Evolutionary conservation across 2,329 filamentous ascomycete genomes (phyloP).

Genomic region (Talaromyces atroroseus): DNA sequence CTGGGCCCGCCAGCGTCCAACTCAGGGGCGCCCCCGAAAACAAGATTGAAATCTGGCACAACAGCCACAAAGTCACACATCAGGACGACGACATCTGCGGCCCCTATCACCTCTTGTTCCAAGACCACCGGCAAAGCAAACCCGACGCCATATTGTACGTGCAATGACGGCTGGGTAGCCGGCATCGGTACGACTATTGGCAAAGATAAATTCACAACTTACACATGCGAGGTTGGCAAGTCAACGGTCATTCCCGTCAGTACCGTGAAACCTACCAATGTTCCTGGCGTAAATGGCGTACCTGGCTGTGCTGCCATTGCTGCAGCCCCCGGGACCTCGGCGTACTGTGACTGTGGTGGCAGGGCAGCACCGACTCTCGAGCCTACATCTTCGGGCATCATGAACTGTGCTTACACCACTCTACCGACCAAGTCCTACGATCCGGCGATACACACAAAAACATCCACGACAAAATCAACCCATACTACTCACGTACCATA

Average conservation of each 20-base stretch:
- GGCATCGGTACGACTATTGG: slow-evolving; percentile 2
- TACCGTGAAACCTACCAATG: neutral
- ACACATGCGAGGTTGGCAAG: neutral
- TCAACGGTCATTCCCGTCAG: neutral
- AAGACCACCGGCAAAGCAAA: neutral
- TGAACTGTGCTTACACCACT: neutral
- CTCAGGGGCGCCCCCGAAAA: neutral
- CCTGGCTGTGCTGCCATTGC: neutral
- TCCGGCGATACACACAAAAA: neutral
- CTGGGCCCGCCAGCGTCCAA: neutral
- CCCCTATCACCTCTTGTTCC: neutral
- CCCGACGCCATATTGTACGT: neutral
- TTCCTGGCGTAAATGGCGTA: neutral
- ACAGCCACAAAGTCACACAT: neutral
- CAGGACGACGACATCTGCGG: neutral
- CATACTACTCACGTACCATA: neutral
- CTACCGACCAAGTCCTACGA: neutral
- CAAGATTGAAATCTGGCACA: neutral
- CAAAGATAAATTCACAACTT: neutral
- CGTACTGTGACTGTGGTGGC: neutral
- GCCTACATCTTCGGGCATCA: neutral
- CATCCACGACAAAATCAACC: neutral
- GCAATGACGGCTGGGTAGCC: neutral
- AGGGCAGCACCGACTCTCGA: neutral
- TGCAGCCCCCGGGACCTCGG: neutral